Base-by-base conservation (phyloP, 1,139 yeast species). In the Hemisphaericaspora lyxosophila region DNA sequence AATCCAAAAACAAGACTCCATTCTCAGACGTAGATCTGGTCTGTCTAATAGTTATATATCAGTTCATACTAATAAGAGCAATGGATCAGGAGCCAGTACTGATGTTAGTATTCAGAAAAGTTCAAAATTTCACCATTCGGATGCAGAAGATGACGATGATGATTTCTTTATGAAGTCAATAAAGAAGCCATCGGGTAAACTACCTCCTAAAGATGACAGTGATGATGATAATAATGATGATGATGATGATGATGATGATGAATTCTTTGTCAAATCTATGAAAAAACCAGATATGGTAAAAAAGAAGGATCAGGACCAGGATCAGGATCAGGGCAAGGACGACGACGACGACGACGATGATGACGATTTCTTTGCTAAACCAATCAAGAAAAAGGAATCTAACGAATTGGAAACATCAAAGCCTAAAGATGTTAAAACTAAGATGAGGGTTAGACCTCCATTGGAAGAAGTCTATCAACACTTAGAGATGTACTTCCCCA, bases 381-480 rank as follows among this genome's bases (percentile, higher is more conserved):
- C 62, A 31, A 47, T 54, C n/a, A 48, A 43, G 28, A 44, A 45
- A 26, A 39, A 38, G 19, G 25, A 9, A 3, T 13, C 12, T 22
- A 24, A 35, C 1, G n/a, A n/a, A n/a, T n/a, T n/a, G n/a, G n/a
- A n/a, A n/a, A n/a, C n/a, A n/a, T 26, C 32, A 6, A 33, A 36
- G 17, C 20, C 17, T 18, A 13, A 13, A 19, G 19, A 15, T 23
- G 34, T 52, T 59, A 48, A 60, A 59, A 35, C 38, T 7, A 34
- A 34, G 17, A 68, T 70, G 75, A 54, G 50, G 8, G 83, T 92
- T 5, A 79, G 98, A 55, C 99, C 99, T 2, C 90, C 98, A 0
- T 85, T 96, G 1, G 97, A 92, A 53, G 95, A 86, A 35, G 84
- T 94, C 26, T 92, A 89, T 55, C 88, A 89, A 42, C 89, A 94